Conservation (phyloP, 2,329 filamentous ascomycete genomes). For the Botrytis pseudocinerea region DNA sequence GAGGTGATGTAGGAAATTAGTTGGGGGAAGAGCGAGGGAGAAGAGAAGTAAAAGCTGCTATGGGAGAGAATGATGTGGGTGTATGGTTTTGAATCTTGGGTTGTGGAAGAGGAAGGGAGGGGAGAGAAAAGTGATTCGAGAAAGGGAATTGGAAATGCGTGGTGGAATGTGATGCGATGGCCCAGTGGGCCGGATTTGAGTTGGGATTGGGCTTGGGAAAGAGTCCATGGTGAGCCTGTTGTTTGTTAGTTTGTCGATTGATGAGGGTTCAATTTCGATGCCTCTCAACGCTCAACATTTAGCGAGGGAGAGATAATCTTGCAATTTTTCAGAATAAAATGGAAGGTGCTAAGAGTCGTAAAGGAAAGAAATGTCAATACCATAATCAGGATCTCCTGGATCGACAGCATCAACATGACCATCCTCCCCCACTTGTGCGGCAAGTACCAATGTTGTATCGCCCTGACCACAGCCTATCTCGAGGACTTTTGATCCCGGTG, state of each 20-base stretch:
- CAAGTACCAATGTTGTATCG: slow-evolving; percentile 56
- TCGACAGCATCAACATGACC: slow-evolving; percentile 55
- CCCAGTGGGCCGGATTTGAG: slow-evolving; percentile 47
- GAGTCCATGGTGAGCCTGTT: slow-evolving; percentile 49
- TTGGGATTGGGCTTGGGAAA: slow-evolving; percentile 50
- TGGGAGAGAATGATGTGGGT: slow-evolving; percentile 52
- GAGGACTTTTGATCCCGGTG: slow-evolving; percentile 48
- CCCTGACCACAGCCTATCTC: slow-evolving; percentile 63
- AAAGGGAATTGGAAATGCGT: slow-evolving; percentile 24
- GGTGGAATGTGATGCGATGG: slow-evolving; percentile 47
- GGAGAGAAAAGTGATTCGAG: slow-evolving; percentile 22
- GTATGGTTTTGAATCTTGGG: slow-evolving; percentile 39
- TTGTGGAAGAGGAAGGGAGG: slow-evolving; percentile 42
- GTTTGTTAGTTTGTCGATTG: neutral
- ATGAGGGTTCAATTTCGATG: neutral
- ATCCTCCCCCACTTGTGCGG: slow-evolving; percentile 47
- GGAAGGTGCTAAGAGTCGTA: too few relatives aligned
- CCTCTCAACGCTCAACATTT: neutral
- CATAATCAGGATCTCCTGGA: slow-evolving; percentile 52
- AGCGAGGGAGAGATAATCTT: neutral
- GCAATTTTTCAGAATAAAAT: too few relatives aligned
- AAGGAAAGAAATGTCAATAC: slow-evolving; percentile 31
- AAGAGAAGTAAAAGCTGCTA: slow-evolving; percentile 55
- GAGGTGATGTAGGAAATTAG: slow-evolving; percentile 39
- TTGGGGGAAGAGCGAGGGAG: slow-evolving; percentile 40